Evolutionary conservation across 345 rosid species (phyloP), one percentile per base, ranked within the genome.

Genomic region (Moricandia arvensis): DNA sequence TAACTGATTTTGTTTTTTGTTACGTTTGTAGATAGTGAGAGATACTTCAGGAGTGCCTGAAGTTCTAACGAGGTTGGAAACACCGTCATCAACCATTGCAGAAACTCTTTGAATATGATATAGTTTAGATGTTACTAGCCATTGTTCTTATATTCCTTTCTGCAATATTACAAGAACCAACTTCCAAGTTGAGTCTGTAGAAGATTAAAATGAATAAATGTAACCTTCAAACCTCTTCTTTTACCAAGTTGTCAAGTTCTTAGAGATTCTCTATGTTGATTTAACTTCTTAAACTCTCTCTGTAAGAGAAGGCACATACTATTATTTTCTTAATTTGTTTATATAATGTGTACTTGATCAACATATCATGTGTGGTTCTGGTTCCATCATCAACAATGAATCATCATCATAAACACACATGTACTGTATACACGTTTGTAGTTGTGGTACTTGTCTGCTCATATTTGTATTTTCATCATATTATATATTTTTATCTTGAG

Each of bases 51-150:
- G 98, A 79, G 67, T 84, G 59, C 96, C 97, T 45, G 96, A 90
- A 87, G 96, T 94, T 80, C 89, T 94, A 66, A 91, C 96, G 55
- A 87, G 91, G 85, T 68, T 87, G 79, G 97, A 87, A 64, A 63
- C 80, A 7, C 82, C 92, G 5, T 55, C 86, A 65, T 63, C 76
- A 8, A 66, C 9, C 82, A 13, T 6, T 76, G 58, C 76, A 33
- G 31, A 90, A 84, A 58, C 63, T 87, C 38, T 63, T 21, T 74
- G 93, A 90, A 64, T 94, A 94, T 18, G 88, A 82, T 83, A 81
- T 83, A 88, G 87, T 21, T 80, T 91, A 89, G 83, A 54, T 66
- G n/a, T 34, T 45, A 71, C 63, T 43, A 63, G 73, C 68, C 41
- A 15, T 10, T 67, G 68, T 64, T 55, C 24, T 58, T 53, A n/a